These are phyloP conservation scores for Coelastrella sp. DNA, from an alignment of 139 green algal species.

Conservation along the genomic window DNA sequence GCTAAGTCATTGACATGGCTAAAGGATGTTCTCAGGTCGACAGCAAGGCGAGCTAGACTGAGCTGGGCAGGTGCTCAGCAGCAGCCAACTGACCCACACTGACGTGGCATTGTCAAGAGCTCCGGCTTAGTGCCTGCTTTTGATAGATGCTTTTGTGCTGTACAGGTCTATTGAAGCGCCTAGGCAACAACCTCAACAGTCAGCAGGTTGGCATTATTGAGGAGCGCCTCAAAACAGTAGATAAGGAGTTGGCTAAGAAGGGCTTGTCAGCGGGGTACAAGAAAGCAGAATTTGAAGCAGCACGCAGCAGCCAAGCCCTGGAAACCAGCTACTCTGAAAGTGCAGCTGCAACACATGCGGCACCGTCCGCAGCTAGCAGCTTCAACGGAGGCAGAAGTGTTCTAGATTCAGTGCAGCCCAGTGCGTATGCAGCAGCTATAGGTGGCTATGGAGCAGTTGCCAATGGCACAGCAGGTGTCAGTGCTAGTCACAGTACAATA, in stretches of 20 bases:
- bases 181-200: constrained; percentile 81
- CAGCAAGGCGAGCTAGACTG: too few relatives aligned
- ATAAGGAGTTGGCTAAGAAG: constrained; percentile 68
- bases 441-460: not conserved
- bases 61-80: too few relatives aligned
- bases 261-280: constrained; percentile 67
- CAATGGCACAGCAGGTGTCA: not conserved
- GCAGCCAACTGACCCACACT: too few relatives aligned
- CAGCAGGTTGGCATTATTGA: constrained; percentile 86
- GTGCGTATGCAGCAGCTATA: not conserved
- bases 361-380: not conserved
- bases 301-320: not conserved
- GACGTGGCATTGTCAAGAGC: too few relatives aligned
- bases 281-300: constrained; percentile 42
- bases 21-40: too few relatives aligned
- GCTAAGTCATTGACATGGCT: too few relatives aligned
- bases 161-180: constrained; percentile 75
- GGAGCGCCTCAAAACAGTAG: constrained; percentile 85
- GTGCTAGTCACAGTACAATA: not conserved
- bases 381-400: not conserved
- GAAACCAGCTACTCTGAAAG: not conserved
- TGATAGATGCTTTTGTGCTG: not conserved
- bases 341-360: not conserved
- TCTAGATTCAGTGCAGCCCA: not conserved
- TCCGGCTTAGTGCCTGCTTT: not conserved